Percentiles rank a stretch among this genome's conserved stretches.
phyloP scores from a whole-genome alignment of 345 rosid species.

The Barbarea vulgaris region DNA sequence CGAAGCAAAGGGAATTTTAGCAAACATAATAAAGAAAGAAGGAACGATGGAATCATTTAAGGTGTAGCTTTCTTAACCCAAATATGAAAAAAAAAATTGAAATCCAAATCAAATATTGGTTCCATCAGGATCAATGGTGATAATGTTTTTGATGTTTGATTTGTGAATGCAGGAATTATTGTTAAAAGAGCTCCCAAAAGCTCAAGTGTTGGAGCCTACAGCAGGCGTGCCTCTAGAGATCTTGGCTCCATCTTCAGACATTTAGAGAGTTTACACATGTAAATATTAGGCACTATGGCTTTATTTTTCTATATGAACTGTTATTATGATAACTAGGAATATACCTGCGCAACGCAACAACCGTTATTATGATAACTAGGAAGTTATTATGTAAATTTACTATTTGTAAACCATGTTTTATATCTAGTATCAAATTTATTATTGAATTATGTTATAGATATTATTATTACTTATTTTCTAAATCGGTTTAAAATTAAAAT shows the following conservation, averaged over 20 bases:
- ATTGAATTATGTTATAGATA: no score
- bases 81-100: neutral
- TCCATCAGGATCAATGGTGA: neutral
- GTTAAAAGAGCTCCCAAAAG: constrained; percentile 64
- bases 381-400: no score
- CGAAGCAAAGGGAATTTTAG: constrained; percentile 72
- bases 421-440: no score
- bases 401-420: no score
- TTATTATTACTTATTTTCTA: no score
- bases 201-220: constrained; percentile 65
- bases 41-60: constrained; percentile 86
- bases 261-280: constrained; percentile 5
- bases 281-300: neutral
- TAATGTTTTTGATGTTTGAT: constrained; percentile 1
- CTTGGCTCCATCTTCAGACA: constrained; percentile 37
- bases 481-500: no score
- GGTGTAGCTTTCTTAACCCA: constrained; percentile 46
- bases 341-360: no score
- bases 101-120: neutral
- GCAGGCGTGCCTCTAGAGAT: constrained; percentile 75
- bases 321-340: no score
- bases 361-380: no score
- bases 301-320: no score
- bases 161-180: constrained; percentile 58
- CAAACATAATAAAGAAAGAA: constrained; percentile 56